Evolutionary conservation across 139 green algal species (phyloP).

Genomic region (Chlamydomonas eustigma): DNA sequence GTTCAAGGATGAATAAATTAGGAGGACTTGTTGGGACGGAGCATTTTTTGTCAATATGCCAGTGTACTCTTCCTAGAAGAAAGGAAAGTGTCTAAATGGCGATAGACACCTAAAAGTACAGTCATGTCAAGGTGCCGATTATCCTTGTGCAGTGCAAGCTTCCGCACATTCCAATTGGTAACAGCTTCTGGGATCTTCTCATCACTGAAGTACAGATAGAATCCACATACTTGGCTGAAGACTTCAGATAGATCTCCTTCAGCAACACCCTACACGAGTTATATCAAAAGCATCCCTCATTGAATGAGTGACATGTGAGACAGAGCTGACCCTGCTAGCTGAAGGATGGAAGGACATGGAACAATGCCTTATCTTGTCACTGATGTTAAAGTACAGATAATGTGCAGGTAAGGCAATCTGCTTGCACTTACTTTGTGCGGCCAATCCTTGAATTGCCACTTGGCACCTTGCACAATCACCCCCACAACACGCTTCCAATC

Average conservation of each 20-base stretch:
- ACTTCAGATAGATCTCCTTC: slow-evolving; percentile 48
- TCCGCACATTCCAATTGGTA: slow-evolving; percentile 43
- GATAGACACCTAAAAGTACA: slow-evolving; percentile 43
- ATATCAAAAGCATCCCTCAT: no score
- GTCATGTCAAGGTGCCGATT: slow-evolving; percentile 41
- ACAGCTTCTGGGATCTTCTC: slow-evolving; percentile 41
- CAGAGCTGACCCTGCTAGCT: no score
- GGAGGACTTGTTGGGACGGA: no score
- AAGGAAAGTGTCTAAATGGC: slow-evolving; percentile 44
- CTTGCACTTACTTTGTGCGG: background rate
- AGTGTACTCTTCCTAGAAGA: slow-evolving; percentile 15
- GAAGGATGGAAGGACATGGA: background rate
- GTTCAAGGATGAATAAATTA: no score
- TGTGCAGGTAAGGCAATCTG: no score
- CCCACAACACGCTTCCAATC: slow-evolving; percentile 53
- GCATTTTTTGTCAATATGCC: slow-evolving; percentile 43
- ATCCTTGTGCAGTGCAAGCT: slow-evolving; percentile 32
- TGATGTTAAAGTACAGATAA: no score
- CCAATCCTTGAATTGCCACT: slow-evolving; percentile 52
- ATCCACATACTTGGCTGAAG: slow-evolving; percentile 36
- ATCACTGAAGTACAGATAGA: slow-evolving; percentile 47
- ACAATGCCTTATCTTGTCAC: no score
- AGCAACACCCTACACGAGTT: slow-evolving; percentile 32
- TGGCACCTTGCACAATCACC: slow-evolving; percentile 46
- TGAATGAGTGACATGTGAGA: no score